A percentile compares a stretch with the other conserved stretches of the same genome.
These are phyloP conservation scores for Podospora fimiseda DNA, from an alignment of 495 filamentous ascomycete species.

Conservation along the genomic window DNA sequence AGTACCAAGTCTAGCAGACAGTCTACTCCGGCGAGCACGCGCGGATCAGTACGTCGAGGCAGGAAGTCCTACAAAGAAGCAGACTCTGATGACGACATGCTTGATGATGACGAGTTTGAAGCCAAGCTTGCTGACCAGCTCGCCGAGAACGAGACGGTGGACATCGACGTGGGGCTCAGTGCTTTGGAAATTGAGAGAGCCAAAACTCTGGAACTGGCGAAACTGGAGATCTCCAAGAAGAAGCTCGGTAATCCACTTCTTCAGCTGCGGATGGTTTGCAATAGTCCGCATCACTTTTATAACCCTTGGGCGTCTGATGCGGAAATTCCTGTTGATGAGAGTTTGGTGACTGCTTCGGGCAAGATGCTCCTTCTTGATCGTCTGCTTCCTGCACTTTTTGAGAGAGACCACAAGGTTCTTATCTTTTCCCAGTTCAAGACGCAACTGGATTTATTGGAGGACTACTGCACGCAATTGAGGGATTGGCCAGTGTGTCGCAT, in stretches of 20 bases:
- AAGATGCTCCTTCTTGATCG: constrained; percentile 95
- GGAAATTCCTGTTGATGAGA: constrained; percentile 60
- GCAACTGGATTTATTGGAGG: constrained; percentile 83
- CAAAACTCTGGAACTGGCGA: constrained; percentile 72
- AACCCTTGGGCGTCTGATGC: constrained; percentile 66
- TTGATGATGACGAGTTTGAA: constrained; percentile 71
- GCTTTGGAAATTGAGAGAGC: constrained; percentile 54
- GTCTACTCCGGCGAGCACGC: constrained; percentile 59
- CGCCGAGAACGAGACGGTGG: constrained; percentile 44
- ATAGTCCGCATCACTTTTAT: constrained; percentile 93
- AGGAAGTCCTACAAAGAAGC: constrained; percentile 43
- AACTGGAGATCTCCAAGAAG: constrained; percentile 78
- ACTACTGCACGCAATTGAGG: constrained; percentile 68
- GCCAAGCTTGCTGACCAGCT: constrained; percentile 57
- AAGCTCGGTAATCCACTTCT: constrained; percentile 93
- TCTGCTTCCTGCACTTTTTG: constrained; percentile 69
- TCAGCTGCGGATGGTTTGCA: constrained; percentile 88
- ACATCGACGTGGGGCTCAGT: background rate
- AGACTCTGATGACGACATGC: constrained; percentile 60
- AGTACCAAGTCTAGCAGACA: constrained; percentile 64
- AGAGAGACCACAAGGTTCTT: constrained; percentile 77
- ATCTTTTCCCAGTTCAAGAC: constrained; percentile 97
- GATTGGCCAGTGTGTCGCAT: constrained; percentile 82
- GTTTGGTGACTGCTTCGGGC: constrained; percentile 75
- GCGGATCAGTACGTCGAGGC: constrained; percentile 34